Base-by-base conservation (phyloP, 2,329 filamentous ascomycete genomes). In the Rhynchosporium secalis region DNA sequence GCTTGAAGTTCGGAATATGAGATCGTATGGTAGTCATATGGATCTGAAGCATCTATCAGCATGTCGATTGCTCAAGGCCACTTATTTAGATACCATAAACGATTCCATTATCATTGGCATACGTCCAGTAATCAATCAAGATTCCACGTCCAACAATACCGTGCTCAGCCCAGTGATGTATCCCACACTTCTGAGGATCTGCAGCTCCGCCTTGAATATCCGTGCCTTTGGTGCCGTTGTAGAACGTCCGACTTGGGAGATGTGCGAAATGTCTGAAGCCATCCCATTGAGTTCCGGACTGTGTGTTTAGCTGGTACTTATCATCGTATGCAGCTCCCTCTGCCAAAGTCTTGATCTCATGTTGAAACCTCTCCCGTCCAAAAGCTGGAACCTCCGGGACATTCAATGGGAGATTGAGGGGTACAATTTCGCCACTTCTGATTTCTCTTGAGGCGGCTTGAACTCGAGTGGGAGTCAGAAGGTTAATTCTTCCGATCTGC, bases 221-320 rank as follows among this genome's bases (percentile, higher is more conserved):
- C 12, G 65, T 65, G 2, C 61, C 70, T 47, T 64, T 72, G 9
- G 67, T 69, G 9, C 68, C 67, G 43, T 73, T 73, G 40, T 73
- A 73, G 47, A 73, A 73, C 2, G 65, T 68, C 8, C 60, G 31
- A 2, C 65, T 67, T 5, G 69, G 62, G 1, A 70, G 46, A 57
- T 70, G 66, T 41, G 70, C 64, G 7, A 72, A 65, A 49, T 83
- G 81, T 59, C 82, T 76, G 31, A 84, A 72, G 0, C 82, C 82
- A 66, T 85, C 83, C 82, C 82, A 86, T 71, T 86, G 83, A 48
- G 79, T 82, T 43, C 81, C 82, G 7, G 78, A 78, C 72, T 86
- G 84, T 0, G 83, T 81, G 72, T 86, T 86, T 67, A 86, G 81
- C 0, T 77, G 78, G 78, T 83, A 83, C 36, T 80, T 75, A 72